phyloP scores from a whole-genome alignment of 768 basidiomycete genomes.

The Chlorophyllum brunneum region DNA sequence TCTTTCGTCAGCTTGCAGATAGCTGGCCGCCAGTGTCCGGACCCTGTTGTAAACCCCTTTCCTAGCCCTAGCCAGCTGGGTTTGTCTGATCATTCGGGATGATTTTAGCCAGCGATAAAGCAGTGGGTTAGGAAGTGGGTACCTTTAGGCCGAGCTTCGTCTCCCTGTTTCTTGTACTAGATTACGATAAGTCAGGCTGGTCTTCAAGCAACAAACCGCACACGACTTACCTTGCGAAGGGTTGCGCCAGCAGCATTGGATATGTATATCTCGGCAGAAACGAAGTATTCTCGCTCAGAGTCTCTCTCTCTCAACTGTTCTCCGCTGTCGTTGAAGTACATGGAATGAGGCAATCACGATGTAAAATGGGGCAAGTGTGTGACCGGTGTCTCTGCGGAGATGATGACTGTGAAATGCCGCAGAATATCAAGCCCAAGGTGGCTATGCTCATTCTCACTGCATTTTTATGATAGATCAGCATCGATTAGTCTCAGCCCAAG shows the following conservation, averaged over 20 bases:
- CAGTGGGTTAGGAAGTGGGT: background rate
- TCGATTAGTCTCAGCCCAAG: too few species aligned
- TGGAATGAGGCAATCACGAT: background rate
- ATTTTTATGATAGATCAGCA: background rate
- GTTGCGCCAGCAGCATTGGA: slow-evolving; percentile 45
- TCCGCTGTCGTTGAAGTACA: slow-evolving; percentile 4
- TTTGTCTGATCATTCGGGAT: slow-evolving; percentile 46
- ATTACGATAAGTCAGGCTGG: background rate
- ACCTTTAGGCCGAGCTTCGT: slow-evolving; percentile 9
- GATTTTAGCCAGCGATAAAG: background rate
- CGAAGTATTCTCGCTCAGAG: slow-evolving; percentile 46
- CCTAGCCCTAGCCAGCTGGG: slow-evolving; percentile 66
- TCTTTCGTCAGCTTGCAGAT: slow-evolving; percentile 70
- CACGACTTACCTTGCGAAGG: slow-evolving; percentile 50
- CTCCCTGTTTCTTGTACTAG: slow-evolving; percentile 10
- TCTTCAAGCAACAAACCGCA: slow-evolving; percentile 1
- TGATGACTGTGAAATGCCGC: too few species aligned
- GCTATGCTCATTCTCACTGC: slow-evolving; percentile 6
- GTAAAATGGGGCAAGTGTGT: too few species aligned
- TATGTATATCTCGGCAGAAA: slow-evolving; percentile 60
- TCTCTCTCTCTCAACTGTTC: slow-evolving; percentile 13
- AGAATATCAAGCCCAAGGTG: too few species aligned
- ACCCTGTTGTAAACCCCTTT: slow-evolving; percentile 37
- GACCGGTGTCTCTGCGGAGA: too few species aligned
- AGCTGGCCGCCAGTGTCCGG: slow-evolving; percentile 69